phyloP scores from a whole-genome alignment of 2,329 filamentous ascomycete species.

The Talaromyces sp. region DNA sequence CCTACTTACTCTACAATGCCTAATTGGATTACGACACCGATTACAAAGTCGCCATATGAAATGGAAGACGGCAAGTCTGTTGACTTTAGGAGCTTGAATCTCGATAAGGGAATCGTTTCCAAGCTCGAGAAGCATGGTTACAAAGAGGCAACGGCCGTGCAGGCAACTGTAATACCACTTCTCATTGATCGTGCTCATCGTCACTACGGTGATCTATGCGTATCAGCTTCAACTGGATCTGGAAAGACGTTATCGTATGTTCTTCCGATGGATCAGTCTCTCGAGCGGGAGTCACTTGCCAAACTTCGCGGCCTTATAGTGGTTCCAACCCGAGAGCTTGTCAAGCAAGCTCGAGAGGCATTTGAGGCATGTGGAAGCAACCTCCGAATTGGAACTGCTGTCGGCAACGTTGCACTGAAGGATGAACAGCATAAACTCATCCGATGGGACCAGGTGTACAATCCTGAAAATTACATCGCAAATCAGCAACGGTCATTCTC shows the following conservation, averaged over 20 bases:
- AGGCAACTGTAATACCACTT: slow-evolving; percentile 73
- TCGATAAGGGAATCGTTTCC: slow-evolving; percentile 55
- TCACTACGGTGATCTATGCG: slow-evolving; percentile 70
- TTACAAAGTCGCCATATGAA: slow-evolving; percentile 58
- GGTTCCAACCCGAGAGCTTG: slow-evolving; percentile 84
- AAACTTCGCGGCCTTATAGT: slow-evolving; percentile 74
- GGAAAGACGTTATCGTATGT: slow-evolving; percentile 93
- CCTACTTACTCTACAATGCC: slow-evolving; percentile 75
- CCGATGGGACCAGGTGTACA: slow-evolving; percentile 61
- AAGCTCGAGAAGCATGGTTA: slow-evolving; percentile 64
- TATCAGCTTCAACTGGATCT: slow-evolving; percentile 90
- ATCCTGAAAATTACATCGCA: slow-evolving; percentile 53
- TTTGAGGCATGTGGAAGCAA: slow-evolving; percentile 67
- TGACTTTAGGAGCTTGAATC: slow-evolving; percentile 59
- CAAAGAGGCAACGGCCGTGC: slow-evolving; percentile 68
- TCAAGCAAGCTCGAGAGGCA: slow-evolving; percentile 74
- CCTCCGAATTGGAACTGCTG: slow-evolving; percentile 72
- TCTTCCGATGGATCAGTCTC: slow-evolving; percentile 72
- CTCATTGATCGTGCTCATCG: slow-evolving; percentile 61
- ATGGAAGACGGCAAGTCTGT: slow-evolving; percentile 27
- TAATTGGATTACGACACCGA: slow-evolving; percentile 70
- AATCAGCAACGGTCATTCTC: slow-evolving; percentile 38
- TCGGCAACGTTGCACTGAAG: slow-evolving; percentile 71
- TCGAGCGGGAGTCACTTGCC: slow-evolving; percentile 60
- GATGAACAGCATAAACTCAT: slow-evolving; percentile 59